Evolutionary conservation across 2,329 filamentous ascomycete genomes (phyloP), one percentile per base, ranked within the genome.

Genomic region (Fusarium piperis): DNA sequence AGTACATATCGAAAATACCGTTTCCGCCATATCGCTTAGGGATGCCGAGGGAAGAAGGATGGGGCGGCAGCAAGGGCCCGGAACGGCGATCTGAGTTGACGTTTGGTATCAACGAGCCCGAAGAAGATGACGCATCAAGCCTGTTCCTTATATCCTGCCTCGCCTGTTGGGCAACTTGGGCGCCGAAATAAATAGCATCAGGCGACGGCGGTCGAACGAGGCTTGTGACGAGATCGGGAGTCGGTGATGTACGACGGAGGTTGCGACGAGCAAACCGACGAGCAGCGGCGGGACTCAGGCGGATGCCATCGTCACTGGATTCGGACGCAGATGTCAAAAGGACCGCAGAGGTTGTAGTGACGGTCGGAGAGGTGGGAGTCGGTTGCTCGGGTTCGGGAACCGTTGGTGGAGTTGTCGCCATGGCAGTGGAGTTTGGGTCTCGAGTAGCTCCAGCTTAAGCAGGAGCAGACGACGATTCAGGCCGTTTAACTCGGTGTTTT

Each of bases 1-100:
- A 79, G 67, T 83, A 82, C 75, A 87, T 78, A 75, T 87, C 85
- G 65, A 87, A 82, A 59, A 83, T 73, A 72, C 77, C 76, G 52
- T 76, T 71, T 64, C 81, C 81, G 26, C 81, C 81, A 63, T 82
- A 82, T 30, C 77, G 78, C 53, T 76, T 77, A 2, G 81, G 81
- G 11, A 83, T 81, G 55, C 81, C 81, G 57, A 83, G 78, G 6
- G 81, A 83, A 1, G 81, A 83, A 11, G 65, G 78, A 64, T 83
- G 81, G 11, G 81, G 81, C 39, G 79, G 68, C 35, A 78, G 62
- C 33, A 82, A 61, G 23, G 81, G 81, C 9, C 81, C 80, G 1
- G 80, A 80, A 26, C 79, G 78, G 9, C 77, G 77, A 36, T 78
- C 75, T 12, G 74, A 66, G 51, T 62, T 70, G 23, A 71, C 71